Evolutionary conservation across 176 grass and related monocot species (phyloP).

Genomic region (Triticum timopheevii): DNA sequence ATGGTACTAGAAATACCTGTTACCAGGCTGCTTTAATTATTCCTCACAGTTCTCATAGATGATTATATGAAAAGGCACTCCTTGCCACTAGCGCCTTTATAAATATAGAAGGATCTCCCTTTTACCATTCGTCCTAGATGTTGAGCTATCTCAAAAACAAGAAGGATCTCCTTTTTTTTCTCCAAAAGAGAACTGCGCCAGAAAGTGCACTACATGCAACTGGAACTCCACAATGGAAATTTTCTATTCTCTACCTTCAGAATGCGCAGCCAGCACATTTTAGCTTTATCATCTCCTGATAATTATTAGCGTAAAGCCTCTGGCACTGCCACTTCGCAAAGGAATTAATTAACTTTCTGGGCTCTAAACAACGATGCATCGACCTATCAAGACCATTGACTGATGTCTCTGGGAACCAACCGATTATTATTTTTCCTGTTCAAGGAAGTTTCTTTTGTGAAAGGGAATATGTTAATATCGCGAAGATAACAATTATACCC

Average conservation of each 20-base stretch:
- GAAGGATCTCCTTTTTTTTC: background rate
- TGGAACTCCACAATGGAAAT: constrained; percentile 32
- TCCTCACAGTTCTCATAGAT: background rate
- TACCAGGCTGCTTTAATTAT: background rate
- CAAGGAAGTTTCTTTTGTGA: too few relatives aligned
- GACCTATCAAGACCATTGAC: constrained; percentile 19
- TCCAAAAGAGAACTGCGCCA: background rate
- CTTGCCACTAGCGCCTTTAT: background rate
- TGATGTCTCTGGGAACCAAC: constrained; percentile 7
- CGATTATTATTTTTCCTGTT: too few relatives aligned
- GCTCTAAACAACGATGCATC: constrained; percentile 5
- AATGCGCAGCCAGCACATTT: background rate
- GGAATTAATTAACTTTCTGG: constrained; percentile 42
- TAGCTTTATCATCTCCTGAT: constrained; percentile 27
- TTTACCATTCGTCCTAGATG: too few relatives aligned
- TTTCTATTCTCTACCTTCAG: constrained; percentile 23
- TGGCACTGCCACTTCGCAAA: constrained; percentile 27
- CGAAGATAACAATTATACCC: too few relatives aligned
- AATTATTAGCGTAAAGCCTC: constrained; percentile 26
- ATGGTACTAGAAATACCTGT: background rate
- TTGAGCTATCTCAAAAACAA: too few relatives aligned
- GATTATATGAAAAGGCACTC: constrained; percentile 4
- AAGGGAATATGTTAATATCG: too few relatives aligned
- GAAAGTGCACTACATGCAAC: constrained; percentile 8
- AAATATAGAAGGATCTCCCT: background rate